Evolutionary conservation across 1,284 basidiomycete genomes (phyloP), one percentile per base, ranked within the genome.

Genomic region (Singerocomus inundabilis): DNA sequence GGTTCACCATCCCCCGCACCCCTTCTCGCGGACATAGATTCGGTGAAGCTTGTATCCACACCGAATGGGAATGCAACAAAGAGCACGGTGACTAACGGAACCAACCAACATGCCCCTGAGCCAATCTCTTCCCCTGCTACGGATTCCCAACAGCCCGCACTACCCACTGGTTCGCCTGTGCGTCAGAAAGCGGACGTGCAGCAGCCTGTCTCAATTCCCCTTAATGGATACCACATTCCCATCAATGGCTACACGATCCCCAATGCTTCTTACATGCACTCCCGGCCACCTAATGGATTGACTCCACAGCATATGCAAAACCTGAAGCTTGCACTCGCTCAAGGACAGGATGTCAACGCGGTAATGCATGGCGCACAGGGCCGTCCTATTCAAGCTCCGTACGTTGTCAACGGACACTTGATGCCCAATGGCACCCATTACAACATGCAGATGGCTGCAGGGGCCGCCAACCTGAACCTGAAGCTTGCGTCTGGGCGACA

Each of bases 251-350:
- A 63, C 56, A 62, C 61, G 59, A 64, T 69, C 49, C 61, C 70
- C 13, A 73, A 70, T 43, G 58, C 61, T 10, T 39, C 65, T 28
- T 71, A 66, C 49, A 55, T 70, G 48, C 70, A 61, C 18, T 13
- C 65, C 2, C 57, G 63, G 37, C 70, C 64, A 28, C 60, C 64
- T 2, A 69, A 70, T 53, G 66, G 65, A 31, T 56, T 83, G 37
- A 78, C 69, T 25, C 46, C 68, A 13, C 82, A 84, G 52, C 81
- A 83, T 57, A 70, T 83, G 64, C 77, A 82, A 60, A 74, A 69
- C 44, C 57, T 82, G 37, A 82, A 82, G 64, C 66, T 74, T 5
- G 75, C 72, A 1, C 76, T 81, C 49, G 74, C 72, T 16, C 61
- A 71, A 41, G 60, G 66, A 24, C 70, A 72, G 38, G 77, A 80